Base-by-base conservation (phyloP, 345 rosid genomes). In the Carallia pectinifolia region DNA sequence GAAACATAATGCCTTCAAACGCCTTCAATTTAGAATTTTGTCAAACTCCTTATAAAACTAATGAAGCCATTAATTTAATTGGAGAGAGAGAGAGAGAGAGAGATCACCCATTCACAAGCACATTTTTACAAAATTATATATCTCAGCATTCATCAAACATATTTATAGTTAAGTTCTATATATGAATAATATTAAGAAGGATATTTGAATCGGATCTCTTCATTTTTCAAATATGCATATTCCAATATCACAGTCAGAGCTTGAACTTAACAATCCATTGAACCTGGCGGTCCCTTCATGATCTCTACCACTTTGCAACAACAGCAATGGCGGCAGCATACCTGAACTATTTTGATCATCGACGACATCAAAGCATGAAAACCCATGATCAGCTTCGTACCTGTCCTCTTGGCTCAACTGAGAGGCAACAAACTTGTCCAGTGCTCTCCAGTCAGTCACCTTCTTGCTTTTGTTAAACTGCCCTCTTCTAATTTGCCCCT, bases 401-500 rank as follows among this genome's bases (percentile, higher is more conserved):
- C 80, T 68, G 13, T 87, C 88, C 75, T 88, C 98, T 58, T 90
- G 95, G 69, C 93, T 93, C 78, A 90, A 64, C 70, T 93, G 97
- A 6, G 98, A 89, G n/a, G 96, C 98, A 58, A 93, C 97, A 68
- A 93, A 90, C 84, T 86, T 89, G 73, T 93, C 98, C 19, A 90
- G 81, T 3, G 85, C 87, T 78, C 96, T 87, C 98, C 98, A 93
- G 34, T 90, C 97, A 0, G 93, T 91, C 58, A 88, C 90, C 67
- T 69, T 78, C 73, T 79, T 81, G 59, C 12, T 65, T 64, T 70
- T 79, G 66, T 62, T 56, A 40, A 40, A 40, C 29, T 34, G 56
- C 7, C 63, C 65, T 40, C 68, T 66, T 40, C 68, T 66, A 27
- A 53, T 54, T 39, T 64, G 84, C n/a, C 80, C 84, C 62, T 77